Percentiles rank a stretch among this genome's conserved stretches.
phyloP scores from a whole-genome alignment of 2,329 filamentous ascomycete genomes.

The Penicillium thymicola region DNA sequence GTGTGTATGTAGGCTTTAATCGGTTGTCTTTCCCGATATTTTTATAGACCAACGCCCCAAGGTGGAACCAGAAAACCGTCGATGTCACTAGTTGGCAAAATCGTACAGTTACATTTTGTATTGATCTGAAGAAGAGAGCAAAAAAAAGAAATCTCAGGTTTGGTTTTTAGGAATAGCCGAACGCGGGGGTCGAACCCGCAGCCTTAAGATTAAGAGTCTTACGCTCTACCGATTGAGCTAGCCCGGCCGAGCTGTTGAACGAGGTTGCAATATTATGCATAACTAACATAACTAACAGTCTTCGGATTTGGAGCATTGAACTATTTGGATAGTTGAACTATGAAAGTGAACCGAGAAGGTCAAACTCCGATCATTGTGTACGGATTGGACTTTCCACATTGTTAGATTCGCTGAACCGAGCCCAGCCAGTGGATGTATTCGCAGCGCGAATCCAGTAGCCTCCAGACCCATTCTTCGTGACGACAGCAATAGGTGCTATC shows the following conservation, averaged over 20 bases:
- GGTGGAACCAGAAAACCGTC: too few relatives aligned
- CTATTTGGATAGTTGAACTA: too few relatives aligned
- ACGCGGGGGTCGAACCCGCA: slow-evolving; percentile 45
- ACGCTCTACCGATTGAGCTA: slow-evolving; percentile 50
- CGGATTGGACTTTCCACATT: background rate
- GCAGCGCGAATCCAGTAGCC: background rate
- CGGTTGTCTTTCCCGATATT: too few relatives aligned
- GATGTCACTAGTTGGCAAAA: too few relatives aligned
- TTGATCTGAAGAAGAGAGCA: background rate
- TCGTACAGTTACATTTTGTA: too few relatives aligned
- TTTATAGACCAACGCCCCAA: too few relatives aligned
- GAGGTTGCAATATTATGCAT: background rate
- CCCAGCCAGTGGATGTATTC: background rate
- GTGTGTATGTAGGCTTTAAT: background rate
- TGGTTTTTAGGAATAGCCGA: slow-evolving; percentile 32
- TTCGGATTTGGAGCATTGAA: background rate
- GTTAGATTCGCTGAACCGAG: background rate
- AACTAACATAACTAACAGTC: too few relatives aligned
- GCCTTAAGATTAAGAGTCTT: slow-evolving; percentile 29
- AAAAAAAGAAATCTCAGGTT: slow-evolving; percentile 5
- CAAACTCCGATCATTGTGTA: background rate
- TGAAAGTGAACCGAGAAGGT: background rate
- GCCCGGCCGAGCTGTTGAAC: slow-evolving; percentile 32
- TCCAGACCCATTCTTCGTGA: background rate
- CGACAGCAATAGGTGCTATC: background rate